Evolutionary conservation across 306 rosid genomes (phyloP), one percentile per base, ranked within the genome.

Genomic region (Vigna radiata): DNA sequence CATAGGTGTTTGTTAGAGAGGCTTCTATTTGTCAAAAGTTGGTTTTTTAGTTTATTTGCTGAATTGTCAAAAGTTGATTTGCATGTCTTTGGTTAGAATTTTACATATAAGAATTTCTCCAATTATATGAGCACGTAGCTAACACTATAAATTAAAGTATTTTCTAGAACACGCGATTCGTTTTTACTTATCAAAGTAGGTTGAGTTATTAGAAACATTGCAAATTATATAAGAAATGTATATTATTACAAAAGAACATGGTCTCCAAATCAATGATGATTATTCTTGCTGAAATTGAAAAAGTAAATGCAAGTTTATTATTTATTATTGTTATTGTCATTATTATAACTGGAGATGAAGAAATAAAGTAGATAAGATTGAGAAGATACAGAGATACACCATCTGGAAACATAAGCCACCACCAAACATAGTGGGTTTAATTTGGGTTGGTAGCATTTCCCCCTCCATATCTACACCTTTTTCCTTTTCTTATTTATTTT

Each of bases 381-480:
- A 27, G 21, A 9, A 48, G 48, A 43, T 10, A 37, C 10, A 8
- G 2, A 39, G 11, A 10, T 10, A 43, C 48, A 43, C 0, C 49
- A 44, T 12, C 5, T 3, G 61, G 37, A 56, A 54, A 73, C 36
- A 74, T 14, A 16, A 68, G 47, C 50, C 60, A 68, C 77, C 81
- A 43, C 77, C 77, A 43, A 39, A 36, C 72, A 23, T 2, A 37
- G 48, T 59, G 72, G 81, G 46, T 39, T 31, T 43, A 41, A 10
- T 44, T n/a, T 54, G 53, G 60, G 81, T 62, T 63, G 79, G 64
- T 78, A 58, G 18, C 9, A 46, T n/a, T 63, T 77, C 58, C 50
- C 56, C 13, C 10, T 68, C 77, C 9, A 69, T 19, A 13, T 58
- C 12, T 15, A 14, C 19, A 60, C 12, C 2, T 61, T 33, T 41